Percentiles rank a stretch among this genome's conserved stretches.
These are phyloP conservation scores for Xylaria bambusicola DNA, from an alignment of 495 filamentous ascomycete species.

Conservation along the genomic window DNA sequence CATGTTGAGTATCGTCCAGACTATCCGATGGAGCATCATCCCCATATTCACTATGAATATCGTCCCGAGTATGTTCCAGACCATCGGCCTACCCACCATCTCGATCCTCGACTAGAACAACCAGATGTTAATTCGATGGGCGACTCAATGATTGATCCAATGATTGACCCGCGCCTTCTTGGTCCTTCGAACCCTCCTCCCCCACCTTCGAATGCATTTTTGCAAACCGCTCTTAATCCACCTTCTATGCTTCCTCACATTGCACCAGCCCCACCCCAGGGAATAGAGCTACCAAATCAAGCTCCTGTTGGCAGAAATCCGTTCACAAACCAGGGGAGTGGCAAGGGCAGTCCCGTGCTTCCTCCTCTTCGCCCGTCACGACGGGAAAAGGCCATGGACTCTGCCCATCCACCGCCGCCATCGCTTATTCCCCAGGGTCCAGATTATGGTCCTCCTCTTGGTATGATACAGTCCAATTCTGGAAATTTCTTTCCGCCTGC, in stretches of 20 bases:
- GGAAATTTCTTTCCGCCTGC: slow-evolving; percentile 40
- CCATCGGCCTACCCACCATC: slow-evolving; percentile 2
- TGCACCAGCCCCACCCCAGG: slow-evolving; percentile 25
- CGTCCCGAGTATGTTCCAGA: slow-evolving; percentile 14
- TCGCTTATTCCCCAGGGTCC: slow-evolving; percentile 15
- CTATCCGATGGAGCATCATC: slow-evolving; percentile 10
- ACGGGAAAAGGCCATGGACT: slow-evolving; percentile 13
- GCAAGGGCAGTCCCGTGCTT: slow-evolving; percentile 30
- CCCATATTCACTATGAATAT: slow-evolving; percentile 7
- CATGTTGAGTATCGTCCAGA: slow-evolving; percentile 14
- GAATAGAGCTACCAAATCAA: slow-evolving; percentile 20
- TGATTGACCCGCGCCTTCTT: slow-evolving; percentile 30
- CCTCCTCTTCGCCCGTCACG: slow-evolving; percentile 47
- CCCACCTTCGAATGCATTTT: slow-evolving; percentile 35
- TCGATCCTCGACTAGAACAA: slow-evolving; percentile 11
- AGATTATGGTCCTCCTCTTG: slow-evolving; percentile 29
- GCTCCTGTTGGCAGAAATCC: slow-evolving; percentile 24
- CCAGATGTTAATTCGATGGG: neutral
- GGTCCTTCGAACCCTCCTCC: slow-evolving; percentile 14
- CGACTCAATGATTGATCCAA: slow-evolving; percentile 30
- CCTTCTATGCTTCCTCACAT: slow-evolving; percentile 25
- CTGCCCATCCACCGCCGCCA: slow-evolving; percentile 17
- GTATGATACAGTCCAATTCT: slow-evolving; percentile 41
- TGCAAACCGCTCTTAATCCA: slow-evolving; percentile 47
- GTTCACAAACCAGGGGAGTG: slow-evolving; percentile 22